Percentiles rank a stretch among this genome's conserved stretches.
phyloP scores from a whole-genome alignment of 2,329 filamentous ascomycete species.

The Arthrobotrys conoides region DNA sequence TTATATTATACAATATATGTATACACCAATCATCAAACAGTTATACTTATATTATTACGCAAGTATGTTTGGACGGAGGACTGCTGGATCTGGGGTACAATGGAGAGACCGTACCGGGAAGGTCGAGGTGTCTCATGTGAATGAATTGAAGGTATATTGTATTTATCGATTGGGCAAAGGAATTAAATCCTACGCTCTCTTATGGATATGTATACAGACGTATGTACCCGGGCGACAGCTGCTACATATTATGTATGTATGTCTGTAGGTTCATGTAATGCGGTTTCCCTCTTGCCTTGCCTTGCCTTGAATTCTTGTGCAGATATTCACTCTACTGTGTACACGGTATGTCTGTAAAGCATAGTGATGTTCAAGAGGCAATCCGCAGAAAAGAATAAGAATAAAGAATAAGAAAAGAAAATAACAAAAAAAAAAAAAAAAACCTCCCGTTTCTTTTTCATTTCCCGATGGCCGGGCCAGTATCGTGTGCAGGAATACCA shows the following conservation, averaged over 20 bases:
- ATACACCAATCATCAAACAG: too few relatives aligned
- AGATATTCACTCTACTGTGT: slow-evolving; percentile 23
- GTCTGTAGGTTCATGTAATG: not conserved
- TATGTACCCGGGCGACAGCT: slow-evolving; percentile 23
- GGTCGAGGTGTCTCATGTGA: slow-evolving; percentile 43
- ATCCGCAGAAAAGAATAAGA: not conserved
- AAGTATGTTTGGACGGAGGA: too few relatives aligned
- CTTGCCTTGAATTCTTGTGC: slow-evolving; percentile 7
- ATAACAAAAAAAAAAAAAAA: slow-evolving; percentile 27
- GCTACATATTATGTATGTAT: slow-evolving; percentile 7
- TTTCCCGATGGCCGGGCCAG: slow-evolving; percentile 48
- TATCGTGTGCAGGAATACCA: slow-evolving; percentile 52
- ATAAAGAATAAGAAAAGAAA: not conserved
- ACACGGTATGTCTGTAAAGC: not conserved
- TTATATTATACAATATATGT: too few relatives aligned
- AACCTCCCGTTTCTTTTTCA: slow-evolving; percentile 55
- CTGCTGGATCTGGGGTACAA: slow-evolving; percentile 36
- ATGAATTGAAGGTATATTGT: not conserved
- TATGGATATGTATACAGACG: slow-evolving; percentile 4
- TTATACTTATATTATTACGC: too few relatives aligned
- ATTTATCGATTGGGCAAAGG: slow-evolving; percentile 16
- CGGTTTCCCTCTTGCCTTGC: not conserved
- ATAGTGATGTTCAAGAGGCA: not conserved
- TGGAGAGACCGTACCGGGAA: slow-evolving; percentile 17
- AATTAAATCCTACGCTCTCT: not conserved